Percentiles rank a stretch among this genome's conserved stretches.
These are phyloP conservation scores for Exserohilum turcica DNA, from an alignment of 2,329 filamentous ascomycete species.

Conservation along the genomic window DNA sequence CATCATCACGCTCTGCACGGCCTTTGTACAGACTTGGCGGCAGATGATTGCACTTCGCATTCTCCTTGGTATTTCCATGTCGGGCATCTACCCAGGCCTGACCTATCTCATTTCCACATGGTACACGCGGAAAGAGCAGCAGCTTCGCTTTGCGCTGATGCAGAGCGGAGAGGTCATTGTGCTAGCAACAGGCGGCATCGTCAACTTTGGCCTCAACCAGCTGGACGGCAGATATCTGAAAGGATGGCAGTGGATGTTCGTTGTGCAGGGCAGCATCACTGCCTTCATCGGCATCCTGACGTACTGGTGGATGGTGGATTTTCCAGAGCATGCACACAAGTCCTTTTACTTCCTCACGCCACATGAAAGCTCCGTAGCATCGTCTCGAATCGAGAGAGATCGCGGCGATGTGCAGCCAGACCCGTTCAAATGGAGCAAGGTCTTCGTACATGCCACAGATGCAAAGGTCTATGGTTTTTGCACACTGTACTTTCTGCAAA, in stretches of 20 bases:
- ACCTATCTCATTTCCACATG: slow-evolving; percentile 65
- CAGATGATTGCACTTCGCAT: slow-evolving; percentile 72
- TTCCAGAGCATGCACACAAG: slow-evolving; percentile 64
- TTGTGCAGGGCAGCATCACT: slow-evolving; percentile 68
- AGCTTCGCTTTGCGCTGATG: slow-evolving; percentile 68
- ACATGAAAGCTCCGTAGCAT: slow-evolving; percentile 62
- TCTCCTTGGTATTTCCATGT: slow-evolving; percentile 68
- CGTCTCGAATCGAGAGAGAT: slow-evolving; percentile 64
- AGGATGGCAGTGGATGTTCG: slow-evolving; percentile 73
- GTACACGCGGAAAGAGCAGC: slow-evolving; percentile 69
- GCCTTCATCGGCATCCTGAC: slow-evolving; percentile 62
- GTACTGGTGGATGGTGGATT: slow-evolving; percentile 74
- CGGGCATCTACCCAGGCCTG: slow-evolving; percentile 47
- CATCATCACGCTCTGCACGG: slow-evolving; percentile 69
- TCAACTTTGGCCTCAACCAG: slow-evolving; percentile 72
- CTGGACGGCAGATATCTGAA: slow-evolving; percentile 62
- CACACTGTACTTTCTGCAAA: slow-evolving; percentile 68
- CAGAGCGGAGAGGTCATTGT: slow-evolving; percentile 69
- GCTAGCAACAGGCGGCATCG: slow-evolving; percentile 68
- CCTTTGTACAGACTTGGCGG: slow-evolving; percentile 69
- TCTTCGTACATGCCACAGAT: slow-evolving; percentile 63
- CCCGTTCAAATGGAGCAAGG: slow-evolving; percentile 60
- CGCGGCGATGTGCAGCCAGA: slow-evolving; percentile 64
- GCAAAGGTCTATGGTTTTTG: slow-evolving; percentile 69
- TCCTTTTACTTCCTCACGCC: slow-evolving; percentile 64